Evolutionary conservation across 2,329 filamentous ascomycete species (phyloP).

Genomic region (Juglanconis oblonga): DNA sequence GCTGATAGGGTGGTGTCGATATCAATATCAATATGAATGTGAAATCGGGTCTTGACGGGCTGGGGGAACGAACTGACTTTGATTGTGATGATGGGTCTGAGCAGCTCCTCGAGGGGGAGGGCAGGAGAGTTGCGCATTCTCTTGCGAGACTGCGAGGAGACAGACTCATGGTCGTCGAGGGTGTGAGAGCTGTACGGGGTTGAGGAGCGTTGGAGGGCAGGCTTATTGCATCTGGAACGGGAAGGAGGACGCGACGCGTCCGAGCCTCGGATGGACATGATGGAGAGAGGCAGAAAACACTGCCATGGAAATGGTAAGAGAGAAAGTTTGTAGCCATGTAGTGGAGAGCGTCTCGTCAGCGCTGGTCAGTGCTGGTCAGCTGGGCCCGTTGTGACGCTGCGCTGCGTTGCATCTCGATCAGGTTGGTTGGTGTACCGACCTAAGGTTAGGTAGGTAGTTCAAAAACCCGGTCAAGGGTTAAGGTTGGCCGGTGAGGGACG

Average conservation of each 20-base stretch:
- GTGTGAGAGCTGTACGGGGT: constrained; percentile 37
- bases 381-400: background rate
- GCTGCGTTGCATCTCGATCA: background rate
- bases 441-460: too few relatives aligned
- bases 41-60: background rate
- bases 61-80: constrained; percentile 36
- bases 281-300: constrained; percentile 16
- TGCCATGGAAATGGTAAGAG: constrained; percentile 25
- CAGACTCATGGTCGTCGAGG: constrained; percentile 28
- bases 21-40: constrained; percentile 17
- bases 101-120: constrained; percentile 47
- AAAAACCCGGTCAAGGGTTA: too few relatives aligned
- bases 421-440: too few relatives aligned
- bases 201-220: constrained; percentile 31
- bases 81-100: constrained; percentile 50
- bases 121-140: constrained; percentile 35
- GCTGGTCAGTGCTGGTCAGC: background rate
- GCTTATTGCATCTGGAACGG: constrained; percentile 18
- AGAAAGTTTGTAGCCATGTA: background rate
- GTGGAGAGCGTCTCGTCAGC: background rate
- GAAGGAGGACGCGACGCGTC: constrained; percentile 50
- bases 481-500: too few relatives aligned
- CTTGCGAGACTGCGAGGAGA: constrained; percentile 29
- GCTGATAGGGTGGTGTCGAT: constrained; percentile 1
- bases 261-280: constrained; percentile 32